phyloP scores from a whole-genome alignment of 805 yeast genomes.

The Hermanozyma aechmeae region DNA sequence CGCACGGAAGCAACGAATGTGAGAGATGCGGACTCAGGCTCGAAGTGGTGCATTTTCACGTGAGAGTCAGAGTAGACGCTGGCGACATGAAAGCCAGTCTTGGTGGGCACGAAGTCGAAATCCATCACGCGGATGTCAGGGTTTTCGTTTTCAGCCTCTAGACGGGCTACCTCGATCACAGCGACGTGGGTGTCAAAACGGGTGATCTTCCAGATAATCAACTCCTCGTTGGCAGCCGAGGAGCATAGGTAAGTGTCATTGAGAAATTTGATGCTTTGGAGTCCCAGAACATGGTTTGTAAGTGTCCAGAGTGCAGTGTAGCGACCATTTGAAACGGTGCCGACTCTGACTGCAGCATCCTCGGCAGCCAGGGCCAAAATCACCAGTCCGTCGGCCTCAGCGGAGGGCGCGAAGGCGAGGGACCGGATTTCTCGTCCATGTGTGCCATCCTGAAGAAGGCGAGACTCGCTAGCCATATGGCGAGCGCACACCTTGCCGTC shows the following conservation, averaged over 20 bases:
- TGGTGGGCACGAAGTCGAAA: slow-evolving; percentile 37
- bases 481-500: not conserved
- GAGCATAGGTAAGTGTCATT: slow-evolving; percentile 35
- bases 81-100: slow-evolving; percentile 42
- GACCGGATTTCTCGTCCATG: slow-evolving; percentile 92
- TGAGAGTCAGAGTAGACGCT: slow-evolving; percentile 83
- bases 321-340: slow-evolving; percentile 35
- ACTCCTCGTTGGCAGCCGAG: slow-evolving; percentile 83
- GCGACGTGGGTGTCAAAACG: slow-evolving; percentile 30
- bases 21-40: slow-evolving; percentile 28
- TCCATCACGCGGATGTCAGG: slow-evolving; percentile 93
- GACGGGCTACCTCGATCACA: slow-evolving; percentile 38
- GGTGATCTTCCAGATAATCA: slow-evolving; percentile 65
- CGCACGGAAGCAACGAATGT: slow-evolving; percentile 33
- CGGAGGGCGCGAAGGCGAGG: slow-evolving; percentile 41
- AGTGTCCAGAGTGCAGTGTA: slow-evolving; percentile 41
- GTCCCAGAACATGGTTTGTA: slow-evolving; percentile 81
- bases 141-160: slow-evolving; percentile 45
- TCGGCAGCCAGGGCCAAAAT: slow-evolving; percentile 76
- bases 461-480: slow-evolving; percentile 19
- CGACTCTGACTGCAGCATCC: slow-evolving; percentile 71
- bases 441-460: slow-evolving; percentile 45
- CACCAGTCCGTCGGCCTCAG: slow-evolving; percentile 18
- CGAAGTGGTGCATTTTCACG: slow-evolving; percentile 55
- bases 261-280: slow-evolving; percentile 65